Evolutionary conservation across 1,284 basidiomycete genomes (phyloP).

Genomic region (Puccinia novopanici): DNA sequence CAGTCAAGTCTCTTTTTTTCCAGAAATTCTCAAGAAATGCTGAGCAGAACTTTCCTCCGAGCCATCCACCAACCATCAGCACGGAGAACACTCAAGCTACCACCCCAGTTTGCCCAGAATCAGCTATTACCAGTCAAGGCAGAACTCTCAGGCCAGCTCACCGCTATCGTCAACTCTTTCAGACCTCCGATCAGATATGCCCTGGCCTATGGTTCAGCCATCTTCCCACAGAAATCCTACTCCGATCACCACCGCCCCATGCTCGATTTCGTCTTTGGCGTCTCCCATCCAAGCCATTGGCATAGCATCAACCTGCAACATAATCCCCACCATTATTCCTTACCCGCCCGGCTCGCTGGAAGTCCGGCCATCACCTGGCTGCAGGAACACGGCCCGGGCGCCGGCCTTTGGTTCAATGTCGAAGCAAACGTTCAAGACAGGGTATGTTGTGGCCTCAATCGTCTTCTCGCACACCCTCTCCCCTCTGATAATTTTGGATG

Average conservation of each 20-base stretch:
- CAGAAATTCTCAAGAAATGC: no score
- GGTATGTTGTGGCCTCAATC: slow-evolving; percentile 60
- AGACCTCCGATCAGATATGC: slow-evolving; percentile 85
- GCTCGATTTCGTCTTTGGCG: slow-evolving; percentile 94
- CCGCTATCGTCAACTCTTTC: slow-evolving; percentile 61
- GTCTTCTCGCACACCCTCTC: slow-evolving; percentile 21
- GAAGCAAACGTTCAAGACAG: slow-evolving; percentile 79
- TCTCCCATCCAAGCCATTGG: slow-evolving; percentile 86
- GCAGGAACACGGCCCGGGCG: slow-evolving; percentile 70
- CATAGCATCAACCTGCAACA: slow-evolving; percentile 92
- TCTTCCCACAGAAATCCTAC: slow-evolving; percentile 84
- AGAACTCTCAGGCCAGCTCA: no score
- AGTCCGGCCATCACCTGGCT: slow-evolving; percentile 73
- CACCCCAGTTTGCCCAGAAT: no score
- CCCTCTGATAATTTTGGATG: background rate
- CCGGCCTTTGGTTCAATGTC: slow-evolving; percentile 93
- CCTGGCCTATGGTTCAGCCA: slow-evolving; percentile 91
- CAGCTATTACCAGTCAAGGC: no score
- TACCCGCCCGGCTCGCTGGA: slow-evolving; percentile 78
- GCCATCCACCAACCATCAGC: no score
- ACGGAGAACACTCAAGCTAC: no score
- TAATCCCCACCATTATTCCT: slow-evolving; percentile 83
- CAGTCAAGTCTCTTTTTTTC: no score
- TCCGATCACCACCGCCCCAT: slow-evolving; percentile 65
- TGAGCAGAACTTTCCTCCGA: no score